Percentiles rank a stretch among this genome's conserved stretches.
Conservation (phyloP, 352 stramenopile species). For the Phytophthora pisi region DNA sequence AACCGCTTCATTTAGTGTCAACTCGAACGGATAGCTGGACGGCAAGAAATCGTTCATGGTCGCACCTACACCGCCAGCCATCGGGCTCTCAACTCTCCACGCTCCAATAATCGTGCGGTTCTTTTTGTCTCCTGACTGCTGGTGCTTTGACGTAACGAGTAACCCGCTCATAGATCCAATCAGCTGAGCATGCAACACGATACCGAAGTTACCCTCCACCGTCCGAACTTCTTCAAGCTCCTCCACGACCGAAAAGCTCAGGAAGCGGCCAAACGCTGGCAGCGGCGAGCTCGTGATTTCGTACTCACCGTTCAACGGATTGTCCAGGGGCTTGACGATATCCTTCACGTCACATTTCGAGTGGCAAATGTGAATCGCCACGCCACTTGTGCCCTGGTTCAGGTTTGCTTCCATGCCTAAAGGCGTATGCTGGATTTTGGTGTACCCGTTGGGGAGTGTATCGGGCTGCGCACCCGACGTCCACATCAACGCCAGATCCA, state of each 20-base stretch:
- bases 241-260: conserved; percentile 68
- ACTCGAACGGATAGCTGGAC: conserved; percentile 72
- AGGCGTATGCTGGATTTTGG: conserved; percentile 86
- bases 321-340: conserved; percentile 65
- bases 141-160: conserved; percentile 45
- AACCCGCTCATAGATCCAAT: conserved; percentile 65
- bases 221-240: conserved; percentile 47
- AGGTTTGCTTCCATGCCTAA: conserved; percentile 89
- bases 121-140: conserved; percentile 30
- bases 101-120: conserved; percentile 58
- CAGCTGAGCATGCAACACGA: conserved; percentile 67
- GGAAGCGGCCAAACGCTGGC: conserved; percentile 54
- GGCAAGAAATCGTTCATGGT: conserved; percentile 71
- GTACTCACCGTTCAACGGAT: conserved; percentile 79
- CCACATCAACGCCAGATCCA: conserved; percentile 82
- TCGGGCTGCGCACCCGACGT: conserved; percentile 70
- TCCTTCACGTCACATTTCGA: conserved; percentile 60
- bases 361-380: conserved; percentile 80
- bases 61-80: conserved; percentile 34
- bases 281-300: conserved; percentile 59
- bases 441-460: conserved; percentile 68
- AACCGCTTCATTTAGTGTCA: conserved; percentile 52
- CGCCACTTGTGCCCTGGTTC: conserved; percentile 76
- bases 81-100: conserved; percentile 60
- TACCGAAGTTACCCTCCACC: conserved; percentile 78